Conservation (phyloP, 257 asterid genomes). For the Salvia hispanica region DNA sequence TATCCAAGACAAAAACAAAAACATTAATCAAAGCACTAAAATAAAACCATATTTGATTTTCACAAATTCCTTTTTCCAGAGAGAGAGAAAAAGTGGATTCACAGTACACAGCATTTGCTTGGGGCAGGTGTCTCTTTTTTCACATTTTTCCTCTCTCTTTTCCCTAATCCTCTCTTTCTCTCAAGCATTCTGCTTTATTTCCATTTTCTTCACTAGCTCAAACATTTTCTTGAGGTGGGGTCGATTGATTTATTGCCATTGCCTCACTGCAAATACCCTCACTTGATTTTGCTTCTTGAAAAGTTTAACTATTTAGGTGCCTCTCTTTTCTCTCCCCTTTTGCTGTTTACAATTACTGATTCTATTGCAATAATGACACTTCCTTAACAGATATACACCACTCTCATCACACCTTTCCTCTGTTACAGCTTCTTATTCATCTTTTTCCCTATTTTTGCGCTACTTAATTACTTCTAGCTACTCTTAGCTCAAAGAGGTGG, state of each 20-base stretch:
- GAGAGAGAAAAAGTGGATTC: background rate
- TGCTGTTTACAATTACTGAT: constrained; percentile 10
- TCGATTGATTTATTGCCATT: constrained; percentile 38
- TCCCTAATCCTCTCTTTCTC: background rate
- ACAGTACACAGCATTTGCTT: constrained; percentile 23
- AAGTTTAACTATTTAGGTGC: constrained; percentile 46
- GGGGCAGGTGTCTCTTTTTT: constrained; percentile 30
- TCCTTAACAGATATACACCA: constrained; percentile 31
- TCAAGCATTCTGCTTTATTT: constrained; percentile 26
- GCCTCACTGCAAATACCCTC: constrained; percentile 36
- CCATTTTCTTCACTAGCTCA: background rate
- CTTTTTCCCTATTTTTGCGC: constrained; percentile 14
- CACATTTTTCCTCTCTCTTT: constrained; percentile 27
- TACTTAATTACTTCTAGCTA: constrained; percentile 25
- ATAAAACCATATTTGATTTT: background rate
- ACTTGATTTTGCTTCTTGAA: constrained; percentile 37
- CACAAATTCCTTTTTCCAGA: constrained; percentile 1
- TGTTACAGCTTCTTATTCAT: constrained; percentile 34
- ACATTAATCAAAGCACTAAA: constrained; percentile 27
- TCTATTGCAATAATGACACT: constrained; percentile 38
- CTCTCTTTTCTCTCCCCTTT: constrained; percentile 9
- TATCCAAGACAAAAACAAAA: background rate
- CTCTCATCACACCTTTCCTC: constrained; percentile 32
- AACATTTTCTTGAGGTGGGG: constrained; percentile 39
- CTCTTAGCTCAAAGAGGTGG: constrained; percentile 33